Evolutionary conservation across 306 rosid genomes (phyloP), one percentile per base, ranked within the genome.

Genomic region (Cajanus cajan): DNA sequence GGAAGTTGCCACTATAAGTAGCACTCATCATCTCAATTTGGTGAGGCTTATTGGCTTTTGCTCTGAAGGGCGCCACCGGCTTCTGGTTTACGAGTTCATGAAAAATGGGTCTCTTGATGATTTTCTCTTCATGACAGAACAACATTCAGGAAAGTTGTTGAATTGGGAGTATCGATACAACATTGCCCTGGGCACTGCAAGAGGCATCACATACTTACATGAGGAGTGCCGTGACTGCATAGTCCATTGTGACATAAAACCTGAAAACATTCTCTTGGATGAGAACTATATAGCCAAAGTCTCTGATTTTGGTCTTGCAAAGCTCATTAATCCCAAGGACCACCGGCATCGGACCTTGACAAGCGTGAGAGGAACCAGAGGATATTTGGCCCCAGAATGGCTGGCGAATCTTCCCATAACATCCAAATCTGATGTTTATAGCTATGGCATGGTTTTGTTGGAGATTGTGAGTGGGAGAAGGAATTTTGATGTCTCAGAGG

Each of bases 321-420:
- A 94, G 88, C 97, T 94, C 40, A 18, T 80, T 31, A 86, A 81
- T 55, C 82, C 84, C 0, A 86, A 86, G 50, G 97, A 91, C 70
- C 90, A 89, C 33, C 79, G 90, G 86, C 78, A 87, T 71, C 82
- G 85, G 72, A 94, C 94, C 37, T 75, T 94, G 83, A 87, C 87
- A 3, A 91, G 96, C 40, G 87, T 94, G 16, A 81, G 96, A 70
- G 97, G 98, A 28, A 94, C 96, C 3, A 82, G 97, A 52, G 98
- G 97, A 22, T 94, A 94, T 59, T 82, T 94, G 74, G 97, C 94
- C 50, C 98, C 98, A 0, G 97, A 94, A 68, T 94, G 98, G 98
- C 86, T 90, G 21, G 97, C 94, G 8, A 92, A 94, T 87, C 87
- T 90, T 80, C 93, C 93, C 1, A 70, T 90, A 83, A 92, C 97